Evolutionary conservation across 139 green algal species (phyloP), one percentile per base, ranked within the genome.

Genomic region (Chlorella sorokiniana): DNA sequence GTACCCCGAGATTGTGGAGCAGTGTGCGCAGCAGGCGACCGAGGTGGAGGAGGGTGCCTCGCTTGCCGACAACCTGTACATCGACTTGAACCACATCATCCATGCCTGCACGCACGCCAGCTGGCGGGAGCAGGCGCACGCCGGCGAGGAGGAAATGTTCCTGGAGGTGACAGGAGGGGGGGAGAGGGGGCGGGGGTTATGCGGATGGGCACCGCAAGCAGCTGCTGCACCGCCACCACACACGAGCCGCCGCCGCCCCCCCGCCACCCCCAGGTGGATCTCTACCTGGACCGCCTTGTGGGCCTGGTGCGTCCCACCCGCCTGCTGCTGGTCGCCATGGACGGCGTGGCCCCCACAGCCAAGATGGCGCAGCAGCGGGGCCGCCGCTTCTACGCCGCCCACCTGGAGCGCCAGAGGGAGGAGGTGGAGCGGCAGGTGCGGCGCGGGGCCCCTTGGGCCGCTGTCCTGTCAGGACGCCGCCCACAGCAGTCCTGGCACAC

Each of bases 341-440:
- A 97, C 73, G 92, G 94, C 38, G 93, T 97, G 42, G 95, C 95
- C 0, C 95, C 95, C 0, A 82, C 90, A 10, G 95, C 95, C 31
- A 98, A 98, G 91, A 97, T 98, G 92, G 94, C 93, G 76, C 95
- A 98, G 89, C 95, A 98, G 86, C 88, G 95, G 25, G 93, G 89
- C 2, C 83, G 95, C 4, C 87, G 95, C 37, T 98, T 98, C 89
- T 88, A 94, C 59, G 90, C 93, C 45, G 94, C 94, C 22, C 85
- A 97, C 80, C 89, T 93, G 61, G 87, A 84, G 29, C 76, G 87
- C 40, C 69, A 91, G 37, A 86, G 83, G 35, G 90, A 93, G 31
- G 82, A 83, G 4, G 76, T 91, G 2, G 90, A 94, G 76, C 84
- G 75, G 27, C 72, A 85, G 86, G 93, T 96, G 83, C 56, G 16